Percentiles rank a stretch among this genome's conserved stretches.
These are phyloP conservation scores for Candida peoriensis DNA, from an alignment of 805 yeast genomes.

Conservation along the genomic window DNA sequence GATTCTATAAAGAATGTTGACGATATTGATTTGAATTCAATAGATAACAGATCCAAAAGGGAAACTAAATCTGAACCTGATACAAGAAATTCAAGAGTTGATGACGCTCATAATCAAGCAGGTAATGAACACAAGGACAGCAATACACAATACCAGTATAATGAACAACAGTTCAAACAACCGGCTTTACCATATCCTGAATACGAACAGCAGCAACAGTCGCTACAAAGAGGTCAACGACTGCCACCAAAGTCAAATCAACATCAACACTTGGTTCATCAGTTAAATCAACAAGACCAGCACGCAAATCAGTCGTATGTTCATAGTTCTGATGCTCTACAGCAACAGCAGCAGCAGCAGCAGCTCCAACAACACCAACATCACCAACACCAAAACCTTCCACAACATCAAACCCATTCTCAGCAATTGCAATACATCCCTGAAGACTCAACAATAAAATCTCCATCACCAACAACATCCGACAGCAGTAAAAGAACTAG, in stretches of 20 bases:
- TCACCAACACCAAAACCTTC: conserved; percentile 12
- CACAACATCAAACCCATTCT: conserved; percentile 8
- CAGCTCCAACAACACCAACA: conserved; percentile 4
- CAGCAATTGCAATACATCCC: conserved; percentile 5
- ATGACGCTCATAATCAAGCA: conserved; percentile 5
- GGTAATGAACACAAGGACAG: conserved; percentile 2
- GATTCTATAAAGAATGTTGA: conserved; percentile 22
- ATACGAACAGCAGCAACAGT: conserved; percentile 3
- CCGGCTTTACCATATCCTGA: conserved; percentile 9
- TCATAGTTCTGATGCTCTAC: conserved; percentile 6
- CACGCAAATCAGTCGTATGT: too few relatives aligned
- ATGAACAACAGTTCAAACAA: conserved; percentile 8
- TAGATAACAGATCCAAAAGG: conserved; percentile 8
- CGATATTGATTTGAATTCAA: conserved; percentile 8
- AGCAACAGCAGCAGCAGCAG: conserved; percentile 5
- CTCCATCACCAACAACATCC: conserved; percentile 9
- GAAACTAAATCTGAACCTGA: conserved; percentile 22
- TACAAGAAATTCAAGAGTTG: conserved; percentile 6
- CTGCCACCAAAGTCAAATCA: too few relatives aligned
- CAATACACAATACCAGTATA: conserved; percentile 2
- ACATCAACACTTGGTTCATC: too few relatives aligned
- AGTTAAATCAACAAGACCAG: background rate
- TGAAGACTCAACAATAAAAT: conserved; percentile 14
- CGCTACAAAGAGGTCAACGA: conserved; percentile 6
- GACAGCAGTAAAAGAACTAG: conserved; percentile 3